phyloP scores from a whole-genome alignment of 2,329 filamentous ascomycete species.

The Ceratocystis cacaofunesta region DNA sequence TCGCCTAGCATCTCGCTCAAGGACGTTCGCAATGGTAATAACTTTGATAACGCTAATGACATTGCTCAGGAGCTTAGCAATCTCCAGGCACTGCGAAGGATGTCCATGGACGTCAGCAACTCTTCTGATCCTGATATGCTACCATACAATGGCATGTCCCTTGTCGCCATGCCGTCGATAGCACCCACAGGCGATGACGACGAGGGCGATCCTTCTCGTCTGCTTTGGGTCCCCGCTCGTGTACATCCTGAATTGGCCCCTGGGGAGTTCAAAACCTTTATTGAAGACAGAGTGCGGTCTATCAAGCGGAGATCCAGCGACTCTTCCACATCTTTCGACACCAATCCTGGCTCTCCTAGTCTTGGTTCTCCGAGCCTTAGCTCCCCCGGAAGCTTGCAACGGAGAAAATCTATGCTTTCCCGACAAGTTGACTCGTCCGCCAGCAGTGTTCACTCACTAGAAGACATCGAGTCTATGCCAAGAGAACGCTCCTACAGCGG shows the following conservation, averaged over 20 bases:
- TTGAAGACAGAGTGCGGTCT: constrained; percentile 82
- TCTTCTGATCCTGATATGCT: constrained; percentile 60
- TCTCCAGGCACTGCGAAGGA: constrained; percentile 71
- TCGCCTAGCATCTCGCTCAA: constrained; percentile 40
- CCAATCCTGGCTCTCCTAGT: constrained; percentile 25
- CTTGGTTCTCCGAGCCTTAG: constrained; percentile 21
- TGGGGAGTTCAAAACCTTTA: constrained; percentile 89
- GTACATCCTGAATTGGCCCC: constrained; percentile 91
- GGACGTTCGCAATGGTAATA: constrained; percentile 46
- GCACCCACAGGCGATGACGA: constrained; percentile 61
- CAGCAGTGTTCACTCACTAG: constrained; percentile 50
- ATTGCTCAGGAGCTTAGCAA: constrained; percentile 89
- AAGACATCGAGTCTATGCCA: constrained; percentile 69
- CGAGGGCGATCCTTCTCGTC: constrained; percentile 71
- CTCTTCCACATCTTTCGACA: constrained; percentile 44
- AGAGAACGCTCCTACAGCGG: constrained; percentile 45
- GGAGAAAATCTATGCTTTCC: constrained; percentile 94
- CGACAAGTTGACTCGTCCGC: constrained; percentile 68
- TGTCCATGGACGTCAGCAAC: constrained; percentile 87
- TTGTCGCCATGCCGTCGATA: constrained; percentile 56
- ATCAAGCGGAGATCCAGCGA: constrained; percentile 74
- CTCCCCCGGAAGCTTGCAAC: constrained; percentile 43
- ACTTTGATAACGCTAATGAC: constrained; percentile 76
- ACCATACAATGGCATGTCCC: constrained; percentile 48
- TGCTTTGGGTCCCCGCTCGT: constrained; percentile 92